A percentile compares a stretch with the other conserved stretches of the same genome.
Evolutionary conservation across 768 basidiomycete genomes (phyloP).

Genomic region (Kwoniella bestiolae): DNA sequence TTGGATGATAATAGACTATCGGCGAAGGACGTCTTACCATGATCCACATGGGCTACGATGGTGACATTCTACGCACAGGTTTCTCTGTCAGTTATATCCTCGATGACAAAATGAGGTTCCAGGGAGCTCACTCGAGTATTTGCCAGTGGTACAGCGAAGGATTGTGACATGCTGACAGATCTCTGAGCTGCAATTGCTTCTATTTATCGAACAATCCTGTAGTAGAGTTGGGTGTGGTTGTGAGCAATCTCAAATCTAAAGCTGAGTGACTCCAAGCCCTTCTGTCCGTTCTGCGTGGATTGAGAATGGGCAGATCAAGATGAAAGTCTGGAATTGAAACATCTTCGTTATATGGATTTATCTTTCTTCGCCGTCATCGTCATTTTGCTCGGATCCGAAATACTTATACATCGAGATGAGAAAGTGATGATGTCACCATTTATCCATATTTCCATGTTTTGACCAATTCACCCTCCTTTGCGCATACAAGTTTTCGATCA

Average conservation of each 20-base stretch:
- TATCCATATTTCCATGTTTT: neutral
- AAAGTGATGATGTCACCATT: slow-evolving; percentile 21
- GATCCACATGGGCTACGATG: slow-evolving; percentile 65
- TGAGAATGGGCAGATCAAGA: too few relatives aligned
- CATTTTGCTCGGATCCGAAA: slow-evolving; percentile 19
- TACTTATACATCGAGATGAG: neutral
- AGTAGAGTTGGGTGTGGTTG: neutral
- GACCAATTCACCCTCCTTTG: neutral
- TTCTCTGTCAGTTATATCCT: slow-evolving; percentile 91
- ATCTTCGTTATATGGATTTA: too few relatives aligned
- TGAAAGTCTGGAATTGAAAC: too few relatives aligned
- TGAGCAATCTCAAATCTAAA: too few relatives aligned
- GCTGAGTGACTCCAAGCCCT: too few relatives aligned
- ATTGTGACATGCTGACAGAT: slow-evolving; percentile 30
- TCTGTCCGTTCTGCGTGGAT: too few relatives aligned
- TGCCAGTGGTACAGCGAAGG: slow-evolving; percentile 50
- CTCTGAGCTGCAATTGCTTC: too few relatives aligned
- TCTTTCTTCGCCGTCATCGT: neutral
- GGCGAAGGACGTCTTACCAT: slow-evolving; percentile 79
- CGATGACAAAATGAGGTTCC: slow-evolving; percentile 86
- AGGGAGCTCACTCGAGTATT: slow-evolving; percentile 48
- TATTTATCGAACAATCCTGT: too few relatives aligned
- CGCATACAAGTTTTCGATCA: too few relatives aligned
- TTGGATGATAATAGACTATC: slow-evolving; percentile 94
- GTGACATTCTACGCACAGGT: slow-evolving; percentile 82